Conservation (phyloP, 1,284 basidiomycete species). For the Tilletiopsis washingtonensis region DNA sequence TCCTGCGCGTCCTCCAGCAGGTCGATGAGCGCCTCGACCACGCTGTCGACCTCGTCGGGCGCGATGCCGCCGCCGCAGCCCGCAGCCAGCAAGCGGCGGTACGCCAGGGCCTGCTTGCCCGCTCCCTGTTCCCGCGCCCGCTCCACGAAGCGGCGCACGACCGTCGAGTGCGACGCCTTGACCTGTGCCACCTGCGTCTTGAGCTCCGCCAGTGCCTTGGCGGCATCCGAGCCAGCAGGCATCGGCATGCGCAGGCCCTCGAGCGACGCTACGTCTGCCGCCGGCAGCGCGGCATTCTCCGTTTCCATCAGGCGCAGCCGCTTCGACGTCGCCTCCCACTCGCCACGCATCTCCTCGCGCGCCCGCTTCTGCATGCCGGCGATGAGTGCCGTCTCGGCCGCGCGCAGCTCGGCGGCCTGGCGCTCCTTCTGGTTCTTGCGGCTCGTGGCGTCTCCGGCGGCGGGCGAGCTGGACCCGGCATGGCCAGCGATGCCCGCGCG, state of each 20-base stretch:
- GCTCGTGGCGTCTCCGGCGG: conserved; percentile 56
- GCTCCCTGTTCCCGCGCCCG: conserved; percentile 35
- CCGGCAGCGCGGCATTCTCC: conserved; percentile 14
- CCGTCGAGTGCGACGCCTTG: conserved; percentile 13
- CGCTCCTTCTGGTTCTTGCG: too few species aligned
- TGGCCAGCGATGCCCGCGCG: conserved; percentile 59
- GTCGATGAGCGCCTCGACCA: conserved; percentile 42
- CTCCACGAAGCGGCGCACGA: conserved; percentile 22
- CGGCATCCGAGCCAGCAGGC: conserved; percentile 8
- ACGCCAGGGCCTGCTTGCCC: conserved; percentile 39
- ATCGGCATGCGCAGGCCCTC: conserved; percentile 11
- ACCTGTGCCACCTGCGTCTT: conserved; percentile 15
- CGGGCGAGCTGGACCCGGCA: conserved; percentile 57
- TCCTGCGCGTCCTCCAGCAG: conserved; percentile 25
- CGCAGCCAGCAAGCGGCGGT: conserved; percentile 43
- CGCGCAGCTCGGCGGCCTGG: conserved; percentile 59
- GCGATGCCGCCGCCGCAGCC: conserved; percentile 40
- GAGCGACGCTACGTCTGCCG: conserved; percentile 2
- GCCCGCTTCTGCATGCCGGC: conserved; percentile 71
- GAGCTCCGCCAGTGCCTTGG: conserved; percentile 15
- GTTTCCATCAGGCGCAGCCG: conserved; percentile 20
- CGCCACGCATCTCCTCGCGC: conserved; percentile 48
- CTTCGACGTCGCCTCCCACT: conserved; percentile 31
- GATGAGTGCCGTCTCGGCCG: conserved; percentile 62
- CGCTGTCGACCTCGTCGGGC: conserved; percentile 41